Evolutionary conservation across 805 yeast species (phyloP).

Genomic region (Ogataea allantospora): DNA sequence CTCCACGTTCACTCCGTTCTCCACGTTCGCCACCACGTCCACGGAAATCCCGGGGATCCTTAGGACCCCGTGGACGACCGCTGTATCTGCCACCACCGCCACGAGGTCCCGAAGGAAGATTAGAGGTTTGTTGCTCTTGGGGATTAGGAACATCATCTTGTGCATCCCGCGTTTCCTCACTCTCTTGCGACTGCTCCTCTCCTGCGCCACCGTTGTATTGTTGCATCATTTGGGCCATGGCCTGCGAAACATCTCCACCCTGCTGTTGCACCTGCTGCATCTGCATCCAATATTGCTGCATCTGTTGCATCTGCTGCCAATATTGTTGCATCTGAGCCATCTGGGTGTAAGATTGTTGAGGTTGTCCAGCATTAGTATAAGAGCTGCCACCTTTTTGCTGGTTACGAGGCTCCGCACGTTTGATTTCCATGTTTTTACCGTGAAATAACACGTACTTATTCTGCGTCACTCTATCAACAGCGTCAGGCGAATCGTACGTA

Average conservation of each 20-base stretch:
- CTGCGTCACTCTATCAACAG: constrained; percentile 84
- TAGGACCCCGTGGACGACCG: constrained; percentile 17
- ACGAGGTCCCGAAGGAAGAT: constrained; percentile 35
- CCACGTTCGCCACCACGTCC: constrained; percentile 19
- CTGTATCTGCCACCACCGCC: constrained; percentile 27
- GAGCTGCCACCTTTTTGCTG: constrained; percentile 48
- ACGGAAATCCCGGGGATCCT: constrained; percentile 18
- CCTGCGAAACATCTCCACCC: constrained; percentile 14
- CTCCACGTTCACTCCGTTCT: constrained; percentile 14
- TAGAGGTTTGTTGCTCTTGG: constrained; percentile 31
- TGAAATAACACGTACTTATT: constrained; percentile 80
- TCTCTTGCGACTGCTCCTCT: constrained; percentile 11
- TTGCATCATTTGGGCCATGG: constrained; percentile 16
- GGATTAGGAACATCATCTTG: constrained; percentile 38
- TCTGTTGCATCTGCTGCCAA: constrained; percentile 63
- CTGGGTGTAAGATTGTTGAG: constrained; percentile 30
- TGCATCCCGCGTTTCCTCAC: constrained; percentile 17
- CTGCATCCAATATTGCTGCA: constrained; percentile 40
- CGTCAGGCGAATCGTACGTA: constrained; percentile 91
- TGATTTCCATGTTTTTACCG: constrained; percentile 82
- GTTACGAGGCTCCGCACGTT: constrained; percentile 80
- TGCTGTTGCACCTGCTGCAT: constrained; percentile 34
- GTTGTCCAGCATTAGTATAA: constrained; percentile 33
- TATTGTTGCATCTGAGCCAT: constrained; percentile 46
- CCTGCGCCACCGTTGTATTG: constrained; percentile 13